Evolutionary conservation across 1,284 basidiomycete genomes (phyloP).

Genomic region (Fereydounia khargensis): DNA sequence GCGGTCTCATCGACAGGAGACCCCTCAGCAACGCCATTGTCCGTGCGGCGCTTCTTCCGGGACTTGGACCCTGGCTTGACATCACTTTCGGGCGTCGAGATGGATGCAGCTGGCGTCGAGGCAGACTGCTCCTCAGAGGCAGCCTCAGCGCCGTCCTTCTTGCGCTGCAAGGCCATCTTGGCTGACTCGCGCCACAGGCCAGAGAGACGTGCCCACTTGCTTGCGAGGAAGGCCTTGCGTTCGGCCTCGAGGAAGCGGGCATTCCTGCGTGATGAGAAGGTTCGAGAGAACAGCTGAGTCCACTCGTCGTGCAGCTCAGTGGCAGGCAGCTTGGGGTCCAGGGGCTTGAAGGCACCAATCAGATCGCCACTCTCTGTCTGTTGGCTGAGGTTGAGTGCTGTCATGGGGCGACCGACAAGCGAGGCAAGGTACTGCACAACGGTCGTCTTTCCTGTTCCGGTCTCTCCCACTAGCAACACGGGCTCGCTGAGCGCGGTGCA

Average conservation of each 20-base stretch:
- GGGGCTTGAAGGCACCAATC: slow-evolving; percentile 90
- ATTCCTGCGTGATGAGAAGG: slow-evolving; percentile 89
- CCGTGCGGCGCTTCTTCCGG: slow-evolving; percentile 54
- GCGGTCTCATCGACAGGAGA: slow-evolving; percentile 25
- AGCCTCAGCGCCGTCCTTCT: slow-evolving; percentile 60
- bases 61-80: slow-evolving; percentile 9
- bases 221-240: slow-evolving; percentile 75
- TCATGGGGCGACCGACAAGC: slow-evolving; percentile 72
- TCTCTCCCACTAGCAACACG: slow-evolving; percentile 90
- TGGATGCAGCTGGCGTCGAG: neutral
- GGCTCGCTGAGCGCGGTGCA: slow-evolving; percentile 77
- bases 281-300: slow-evolving; percentile 77
- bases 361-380: slow-evolving; percentile 95
- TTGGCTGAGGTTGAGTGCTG: slow-evolving; percentile 90
- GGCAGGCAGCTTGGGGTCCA: slow-evolving; percentile 73
- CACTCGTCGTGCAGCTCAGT: slow-evolving; percentile 74
- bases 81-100: slow-evolving; percentile 5
- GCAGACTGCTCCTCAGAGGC: slow-evolving; percentile 7
- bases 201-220: slow-evolving; percentile 81
- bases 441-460: slow-evolving; percentile 97
- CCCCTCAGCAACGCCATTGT: slow-evolving; percentile 18
- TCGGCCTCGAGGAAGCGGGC: slow-evolving; percentile 81
- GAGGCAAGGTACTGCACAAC: slow-evolving; percentile 82
- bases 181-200: slow-evolving; percentile 80
- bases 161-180: slow-evolving; percentile 60